Percentiles rank a stretch among this genome's conserved stretches.
These are phyloP conservation scores for Chrysanthemum lavandulifolium DNA, from an alignment of 129 eudicot genomes.

Conservation along the genomic window DNA sequence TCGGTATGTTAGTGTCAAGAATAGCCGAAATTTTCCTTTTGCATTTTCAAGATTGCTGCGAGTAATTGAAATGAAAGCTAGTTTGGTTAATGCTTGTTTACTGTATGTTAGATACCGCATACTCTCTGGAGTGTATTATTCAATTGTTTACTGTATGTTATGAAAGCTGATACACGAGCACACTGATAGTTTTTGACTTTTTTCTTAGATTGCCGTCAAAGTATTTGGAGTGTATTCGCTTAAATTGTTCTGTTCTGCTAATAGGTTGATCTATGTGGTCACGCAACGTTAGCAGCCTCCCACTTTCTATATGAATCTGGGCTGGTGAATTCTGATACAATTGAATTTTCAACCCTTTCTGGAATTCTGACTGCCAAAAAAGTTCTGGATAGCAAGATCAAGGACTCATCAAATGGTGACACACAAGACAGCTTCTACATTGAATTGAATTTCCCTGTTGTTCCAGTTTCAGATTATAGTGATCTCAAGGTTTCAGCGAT, in stretches of 20 bases:
- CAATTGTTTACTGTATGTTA: no score
- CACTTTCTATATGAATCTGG: conserved; percentile 55
- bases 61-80: no score
- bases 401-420: conserved; percentile 32
- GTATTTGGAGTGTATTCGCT: not conserved
- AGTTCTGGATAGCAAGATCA: conserved; percentile 27
- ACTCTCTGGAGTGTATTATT: no score
- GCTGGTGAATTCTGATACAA: conserved; percentile 43
- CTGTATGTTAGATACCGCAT: no score
- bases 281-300: conserved; percentile 89
- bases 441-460: conserved; percentile 78
- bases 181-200: no score
- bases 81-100: no score
- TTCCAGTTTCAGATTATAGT: conserved; percentile 36
- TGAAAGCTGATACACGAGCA: no score
- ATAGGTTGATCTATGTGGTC: conserved; percentile 90
- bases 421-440: conserved; percentile 33
- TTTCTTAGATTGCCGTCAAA: not conserved
- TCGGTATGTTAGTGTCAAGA: not conserved
- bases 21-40: no score
- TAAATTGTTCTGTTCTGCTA: conserved; percentile 13
- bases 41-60: no score
- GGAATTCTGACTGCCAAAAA: conserved; percentile 68
- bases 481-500: conserved; percentile 38
- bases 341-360: conserved; percentile 79